phyloP scores from a whole-genome alignment of 257 asterid genomes.

The Asclepias syriaca region DNA sequence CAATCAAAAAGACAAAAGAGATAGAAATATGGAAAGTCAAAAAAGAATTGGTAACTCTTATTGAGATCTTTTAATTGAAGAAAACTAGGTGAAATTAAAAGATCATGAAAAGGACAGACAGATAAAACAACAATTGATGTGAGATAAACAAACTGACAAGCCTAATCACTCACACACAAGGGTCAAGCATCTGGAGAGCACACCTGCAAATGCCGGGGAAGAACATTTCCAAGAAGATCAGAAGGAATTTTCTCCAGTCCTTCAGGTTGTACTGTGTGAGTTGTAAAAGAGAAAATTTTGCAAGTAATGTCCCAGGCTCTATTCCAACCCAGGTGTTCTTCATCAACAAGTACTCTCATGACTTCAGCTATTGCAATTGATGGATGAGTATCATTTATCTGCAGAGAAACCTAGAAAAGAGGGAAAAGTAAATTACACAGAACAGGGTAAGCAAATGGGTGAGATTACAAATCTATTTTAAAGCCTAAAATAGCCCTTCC shows the following conservation, averaged over 20 bases:
- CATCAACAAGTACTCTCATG: slow-evolving; percentile 47
- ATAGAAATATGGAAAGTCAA: background rate
- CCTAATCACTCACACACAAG: background rate
- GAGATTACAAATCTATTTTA: background rate
- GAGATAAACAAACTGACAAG: background rate
- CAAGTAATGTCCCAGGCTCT: slow-evolving; percentile 42
- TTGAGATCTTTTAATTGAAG: background rate
- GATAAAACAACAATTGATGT: background rate
- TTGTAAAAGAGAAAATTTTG: slow-evolving; percentile 39
- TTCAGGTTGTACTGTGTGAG: slow-evolving; percentile 41
- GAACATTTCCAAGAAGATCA: slow-evolving; percentile 46
- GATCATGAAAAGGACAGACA: background rate
- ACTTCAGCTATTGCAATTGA: slow-evolving; percentile 46
- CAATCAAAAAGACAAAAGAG: background rate
- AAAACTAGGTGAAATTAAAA: background rate
- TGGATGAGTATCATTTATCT: slow-evolving; percentile 52
- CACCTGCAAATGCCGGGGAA: slow-evolving; percentile 47
- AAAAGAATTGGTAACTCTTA: background rate
- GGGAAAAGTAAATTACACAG: background rate
- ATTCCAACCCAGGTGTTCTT: slow-evolving; percentile 39
- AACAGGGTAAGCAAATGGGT: slow-evolving; percentile 3
- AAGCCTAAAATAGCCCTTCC: background rate
- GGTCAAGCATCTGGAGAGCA: slow-evolving; percentile 10
- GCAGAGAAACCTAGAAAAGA: slow-evolving; percentile 40
- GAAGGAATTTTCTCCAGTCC: slow-evolving; percentile 48